Percentiles rank a stretch among this genome's conserved stretches.
phyloP scores from a whole-genome alignment of 2,329 filamentous ascomycete species.

The Rutstroemia sp. region DNA sequence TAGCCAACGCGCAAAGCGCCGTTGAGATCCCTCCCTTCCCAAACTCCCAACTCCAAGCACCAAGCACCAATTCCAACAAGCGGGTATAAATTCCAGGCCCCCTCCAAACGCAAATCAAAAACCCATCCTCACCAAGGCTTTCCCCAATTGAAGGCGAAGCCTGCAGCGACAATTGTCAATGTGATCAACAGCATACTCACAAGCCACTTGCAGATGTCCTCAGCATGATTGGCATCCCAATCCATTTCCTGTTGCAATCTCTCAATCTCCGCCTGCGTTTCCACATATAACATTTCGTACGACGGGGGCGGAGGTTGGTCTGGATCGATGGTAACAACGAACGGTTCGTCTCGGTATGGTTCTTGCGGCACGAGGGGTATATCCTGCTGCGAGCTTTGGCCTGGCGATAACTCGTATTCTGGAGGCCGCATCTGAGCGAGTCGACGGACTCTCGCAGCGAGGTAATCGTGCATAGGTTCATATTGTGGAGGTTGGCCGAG shows the following conservation, averaged over 20 bases:
- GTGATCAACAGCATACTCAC: constrained; percentile 26
- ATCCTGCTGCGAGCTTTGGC: background rate
- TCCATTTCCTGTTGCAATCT: constrained; percentile 17
- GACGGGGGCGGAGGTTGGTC: constrained; percentile 19
- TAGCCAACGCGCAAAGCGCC: background rate
- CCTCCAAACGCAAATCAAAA: background rate
- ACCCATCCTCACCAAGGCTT: constrained; percentile 3
- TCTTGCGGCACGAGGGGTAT: constrained; percentile 12
- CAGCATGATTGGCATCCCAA: constrained; percentile 15
- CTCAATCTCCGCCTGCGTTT: constrained; percentile 17
- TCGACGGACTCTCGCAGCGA: constrained; percentile 15
- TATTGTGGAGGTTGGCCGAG: constrained; percentile 20
- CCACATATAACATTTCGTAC: constrained; percentile 20
- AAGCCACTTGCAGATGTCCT: constrained; percentile 26
- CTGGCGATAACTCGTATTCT: background rate
- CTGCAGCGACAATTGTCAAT: constrained; percentile 22
- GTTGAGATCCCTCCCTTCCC: background rate
- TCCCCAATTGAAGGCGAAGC: constrained; percentile 26
- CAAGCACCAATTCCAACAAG: background rate
- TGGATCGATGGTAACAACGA: constrained; percentile 21
- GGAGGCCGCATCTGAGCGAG: constrained; percentile 4
- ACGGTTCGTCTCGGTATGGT: constrained; percentile 25
- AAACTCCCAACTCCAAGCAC: background rate
- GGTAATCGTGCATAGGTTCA: constrained; percentile 27
- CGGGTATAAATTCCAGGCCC: constrained; percentile 2